Percentiles rank a stretch among this genome's conserved stretches.
Conservation (phyloP, 1,139 yeast genomes). For the Magnusiomyces magnusii region DNA sequence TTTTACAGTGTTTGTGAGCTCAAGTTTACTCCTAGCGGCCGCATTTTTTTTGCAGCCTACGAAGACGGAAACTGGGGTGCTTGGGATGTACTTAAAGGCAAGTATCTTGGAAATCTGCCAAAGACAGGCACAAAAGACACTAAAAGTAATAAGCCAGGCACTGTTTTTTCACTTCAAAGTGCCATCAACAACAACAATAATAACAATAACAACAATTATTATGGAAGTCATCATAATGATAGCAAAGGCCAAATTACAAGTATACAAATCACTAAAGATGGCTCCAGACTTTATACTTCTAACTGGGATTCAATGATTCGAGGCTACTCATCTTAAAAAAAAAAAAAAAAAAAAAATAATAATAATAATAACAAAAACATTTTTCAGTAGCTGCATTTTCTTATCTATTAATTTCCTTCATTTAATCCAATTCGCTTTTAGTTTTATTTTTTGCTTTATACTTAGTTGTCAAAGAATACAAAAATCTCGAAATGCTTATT, state of each 20-base stretch:
- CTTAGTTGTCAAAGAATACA: too few relatives aligned
- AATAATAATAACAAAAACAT: not conserved
- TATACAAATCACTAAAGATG: conserved; percentile 65
- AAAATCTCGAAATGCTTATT: too few relatives aligned
- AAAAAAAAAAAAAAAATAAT: not conserved
- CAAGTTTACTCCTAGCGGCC: conserved; percentile 69
- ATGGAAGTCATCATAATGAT: too few relatives aligned
- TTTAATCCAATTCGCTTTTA: too few relatives aligned
- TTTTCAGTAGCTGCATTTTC: too few relatives aligned
- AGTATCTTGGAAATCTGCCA: conserved; percentile 44
- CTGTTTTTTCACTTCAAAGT: not conserved
- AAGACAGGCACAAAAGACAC: not conserved
- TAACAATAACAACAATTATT: conserved; percentile 6
- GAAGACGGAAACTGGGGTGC: conserved; percentile 67
- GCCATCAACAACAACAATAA: not conserved
- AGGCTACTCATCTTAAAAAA: not conserved
- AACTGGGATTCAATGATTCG: conserved; percentile 33
- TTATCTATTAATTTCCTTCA: too few relatives aligned
- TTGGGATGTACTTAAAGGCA: conserved; percentile 70
- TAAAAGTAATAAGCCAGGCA: conserved; percentile 20
- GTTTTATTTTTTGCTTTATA: too few relatives aligned
- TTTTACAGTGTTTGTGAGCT: conserved; percentile 46
- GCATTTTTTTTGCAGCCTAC: conserved; percentile 68
- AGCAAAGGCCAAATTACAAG: conserved; percentile 49
- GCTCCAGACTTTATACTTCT: conserved; percentile 38